Base-by-base conservation (phyloP, 805 yeast species). In the Metschnikowia lachancei region DNA sequence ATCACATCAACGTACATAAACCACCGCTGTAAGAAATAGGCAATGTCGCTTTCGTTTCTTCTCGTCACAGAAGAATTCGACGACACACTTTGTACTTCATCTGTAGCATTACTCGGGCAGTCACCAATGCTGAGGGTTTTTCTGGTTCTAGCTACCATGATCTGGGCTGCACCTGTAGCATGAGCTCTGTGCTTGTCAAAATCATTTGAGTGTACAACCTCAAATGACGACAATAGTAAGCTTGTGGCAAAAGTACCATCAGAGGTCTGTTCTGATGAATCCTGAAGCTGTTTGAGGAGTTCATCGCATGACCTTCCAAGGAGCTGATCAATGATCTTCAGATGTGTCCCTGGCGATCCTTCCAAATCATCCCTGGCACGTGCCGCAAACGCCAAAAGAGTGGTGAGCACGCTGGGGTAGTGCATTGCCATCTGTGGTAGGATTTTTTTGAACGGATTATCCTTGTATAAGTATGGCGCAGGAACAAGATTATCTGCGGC, bases 381-480 rank as follows among this genome's bases (percentile, higher is more conserved):
- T 2, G 74, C 75, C 1, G 75, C 61, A 53, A 67, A 69, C 10
- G 76, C 76, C 24, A 85, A 61, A 12, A 85, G 50, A 1, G 85
- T 67, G 1, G 86, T 74, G 52, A 84, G 62, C 13, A 85, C 60
- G 0, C 85, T 76, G 4, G 80, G 77, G 47, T 76, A 72, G 19
- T 73, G 70, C 73, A 82, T 67, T 1, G 92, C 89, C 75, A 86
- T 72, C 54, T 77, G 78, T 0, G 94, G 92, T 11, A 87, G 62
- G 7, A 83, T 66, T 11, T 74, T 74, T 49, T 76, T 75, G 65
- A 85, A 85, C 0, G 95, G 95, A 54, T 84, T 82, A 13, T 77
- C 80, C 17, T 64, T 67, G 55, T 82, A 82, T 1, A 75, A 56
- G 3, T 76, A 68, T 9, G 87, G 87, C 0, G 86, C 82, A 0